These are phyloP conservation scores for Ambrosiella cleistominuta DNA, from an alignment of 2,329 filamentous ascomycete genomes.

Conservation along the genomic window DNA sequence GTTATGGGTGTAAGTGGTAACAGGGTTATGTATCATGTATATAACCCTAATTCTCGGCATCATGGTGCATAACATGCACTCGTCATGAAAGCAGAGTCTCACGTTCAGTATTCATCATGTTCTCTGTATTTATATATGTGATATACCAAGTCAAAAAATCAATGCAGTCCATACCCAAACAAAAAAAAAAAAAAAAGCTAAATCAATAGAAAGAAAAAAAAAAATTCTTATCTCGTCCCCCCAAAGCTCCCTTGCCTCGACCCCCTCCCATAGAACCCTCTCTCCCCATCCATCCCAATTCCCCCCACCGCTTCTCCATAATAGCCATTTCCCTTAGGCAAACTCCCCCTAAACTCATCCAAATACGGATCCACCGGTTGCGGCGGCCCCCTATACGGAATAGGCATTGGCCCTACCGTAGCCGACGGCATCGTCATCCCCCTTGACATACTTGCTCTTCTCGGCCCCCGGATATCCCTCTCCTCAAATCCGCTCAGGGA, in stretches of 20 bases:
- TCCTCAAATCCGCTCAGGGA: neutral
- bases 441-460: slow-evolving; percentile 9
- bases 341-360: neutral
- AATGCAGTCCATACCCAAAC: too few species aligned
- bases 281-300: slow-evolving; percentile 2
- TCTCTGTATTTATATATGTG: too few species aligned
- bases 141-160: too few species aligned
- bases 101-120: too few species aligned
- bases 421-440: neutral
- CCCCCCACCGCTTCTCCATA: slow-evolving; percentile 2
- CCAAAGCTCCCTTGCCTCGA: neutral
- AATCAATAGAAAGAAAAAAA: too few species aligned
- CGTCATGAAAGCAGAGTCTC: too few species aligned
- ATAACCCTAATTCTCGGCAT: too few species aligned
- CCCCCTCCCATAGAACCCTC: neutral
- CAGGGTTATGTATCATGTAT: too few species aligned
- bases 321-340: neutral
- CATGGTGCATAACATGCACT: too few species aligned
- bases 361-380: neutral
- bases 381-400: neutral
- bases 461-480: neutral
- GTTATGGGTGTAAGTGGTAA: too few species aligned
- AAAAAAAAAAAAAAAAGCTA: too few species aligned
- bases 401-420: slow-evolving; percentile 2
- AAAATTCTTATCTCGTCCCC: too few species aligned